Evolutionary conservation across 495 filamentous ascomycete genomes (phyloP).

Genomic region (Recurvomyces mirabilis): DNA sequence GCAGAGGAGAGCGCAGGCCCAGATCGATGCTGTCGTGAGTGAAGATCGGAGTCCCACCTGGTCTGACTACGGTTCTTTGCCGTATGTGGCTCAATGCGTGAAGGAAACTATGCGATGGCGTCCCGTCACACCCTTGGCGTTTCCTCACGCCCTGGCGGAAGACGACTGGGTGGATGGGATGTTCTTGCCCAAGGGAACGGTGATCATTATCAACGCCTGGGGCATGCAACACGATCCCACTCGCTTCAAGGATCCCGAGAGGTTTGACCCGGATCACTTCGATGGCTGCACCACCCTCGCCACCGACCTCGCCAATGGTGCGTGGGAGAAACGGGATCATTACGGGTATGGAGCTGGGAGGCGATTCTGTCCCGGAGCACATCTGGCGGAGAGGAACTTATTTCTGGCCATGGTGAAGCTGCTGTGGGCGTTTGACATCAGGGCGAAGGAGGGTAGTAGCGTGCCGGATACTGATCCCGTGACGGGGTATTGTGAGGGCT

Average conservation of each 20-base stretch:
- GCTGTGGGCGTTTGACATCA: slow-evolving; percentile 21
- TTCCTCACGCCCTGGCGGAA: slow-evolving; percentile 23
- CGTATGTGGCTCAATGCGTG: slow-evolving; percentile 21
- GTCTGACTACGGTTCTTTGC: slow-evolving; percentile 16
- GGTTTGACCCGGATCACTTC: slow-evolving; percentile 23
- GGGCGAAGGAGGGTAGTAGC: slow-evolving; percentile 4
- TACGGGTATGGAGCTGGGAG: slow-evolving; percentile 23
- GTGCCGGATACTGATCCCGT: slow-evolving; percentile 16
- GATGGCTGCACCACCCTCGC: slow-evolving; percentile 15
- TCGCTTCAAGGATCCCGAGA: slow-evolving; percentile 16
- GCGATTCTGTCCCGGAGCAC: slow-evolving; percentile 22
- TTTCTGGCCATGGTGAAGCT: slow-evolving; percentile 21
- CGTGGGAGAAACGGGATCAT: slow-evolving; percentile 20
- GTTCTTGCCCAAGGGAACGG: slow-evolving; percentile 23
- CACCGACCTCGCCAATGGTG: slow-evolving; percentile 18
- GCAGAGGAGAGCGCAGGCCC: slow-evolving; percentile 28
- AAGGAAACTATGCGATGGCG: slow-evolving; percentile 25
- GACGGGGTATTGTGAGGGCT: slow-evolving; percentile 33
- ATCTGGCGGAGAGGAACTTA: slow-evolving; percentile 21
- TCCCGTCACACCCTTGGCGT: slow-evolving; percentile 17
- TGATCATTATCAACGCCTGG: slow-evolving; percentile 21
- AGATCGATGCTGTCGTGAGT: slow-evolving; percentile 24
- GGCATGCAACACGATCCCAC: slow-evolving; percentile 21
- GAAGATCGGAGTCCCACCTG: slow-evolving; percentile 18
- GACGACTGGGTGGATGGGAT: slow-evolving; percentile 24